These are phyloP conservation scores for Herpetomonas samuelpessoai DNA, from an alignment of 208 protist genomes.

Conservation along the genomic window DNA sequence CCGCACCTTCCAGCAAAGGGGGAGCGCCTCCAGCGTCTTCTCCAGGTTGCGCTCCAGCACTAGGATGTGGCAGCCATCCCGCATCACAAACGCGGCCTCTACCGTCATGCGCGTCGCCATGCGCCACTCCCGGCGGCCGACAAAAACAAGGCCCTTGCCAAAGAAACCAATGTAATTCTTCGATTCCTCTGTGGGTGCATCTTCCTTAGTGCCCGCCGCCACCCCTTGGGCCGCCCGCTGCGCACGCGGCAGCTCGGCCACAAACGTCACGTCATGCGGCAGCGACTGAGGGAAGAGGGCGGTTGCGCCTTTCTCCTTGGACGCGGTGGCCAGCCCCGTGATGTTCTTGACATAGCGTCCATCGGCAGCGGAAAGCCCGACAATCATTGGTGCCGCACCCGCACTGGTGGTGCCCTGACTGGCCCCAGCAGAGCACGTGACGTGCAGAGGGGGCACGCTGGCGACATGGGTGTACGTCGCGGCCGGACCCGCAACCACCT, in stretches of 20 bases:
- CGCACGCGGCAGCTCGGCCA: slow-evolving; percentile 2
- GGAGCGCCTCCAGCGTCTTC: slow-evolving; percentile 70
- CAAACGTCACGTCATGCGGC: slow-evolving; percentile 12
- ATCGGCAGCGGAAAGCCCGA: slow-evolving; percentile 24
- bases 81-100: slow-evolving; percentile 68
- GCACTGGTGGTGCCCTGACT: not conserved
- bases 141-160: slow-evolving; percentile 63
- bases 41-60: slow-evolving; percentile 83
- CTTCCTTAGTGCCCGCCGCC: not conserved
- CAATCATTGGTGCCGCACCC: slow-evolving; percentile 4
- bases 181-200: not conserved
- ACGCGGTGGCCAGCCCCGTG: slow-evolving; percentile 9
- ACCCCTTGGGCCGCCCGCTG: not conserved
- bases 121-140: slow-evolving; percentile 46
- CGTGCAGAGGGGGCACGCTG: not conserved
- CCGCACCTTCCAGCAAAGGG: slow-evolving; percentile 88
- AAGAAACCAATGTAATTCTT: slow-evolving; percentile 54
- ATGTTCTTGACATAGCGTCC: slow-evolving; percentile 21
- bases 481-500: not conserved
- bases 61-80: slow-evolving; percentile 44
- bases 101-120: slow-evolving; percentile 65
- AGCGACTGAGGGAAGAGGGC: slow-evolving; percentile 5
- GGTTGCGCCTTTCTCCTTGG: not conserved
- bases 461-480: not conserved
- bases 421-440: not conserved